Evolutionary conservation across 179 eudicot genomes (phyloP).

Genomic region (Vitellaria paradoxa): DNA sequence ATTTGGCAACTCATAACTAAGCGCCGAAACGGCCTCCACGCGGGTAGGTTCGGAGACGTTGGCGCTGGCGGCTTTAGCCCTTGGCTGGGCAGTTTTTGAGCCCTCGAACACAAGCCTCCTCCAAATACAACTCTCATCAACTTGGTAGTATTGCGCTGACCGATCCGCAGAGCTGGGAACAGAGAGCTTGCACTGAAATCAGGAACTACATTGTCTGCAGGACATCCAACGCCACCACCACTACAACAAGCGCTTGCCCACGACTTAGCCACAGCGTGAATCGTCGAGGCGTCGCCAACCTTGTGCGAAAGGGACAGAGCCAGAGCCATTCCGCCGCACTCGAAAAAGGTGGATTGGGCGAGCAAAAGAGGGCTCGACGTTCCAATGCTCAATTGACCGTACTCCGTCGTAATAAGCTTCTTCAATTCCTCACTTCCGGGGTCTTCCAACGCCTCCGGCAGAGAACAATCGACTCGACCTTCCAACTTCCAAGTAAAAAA

Average conservation of each 20-base stretch:
- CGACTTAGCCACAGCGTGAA: slow-evolving; percentile 14
- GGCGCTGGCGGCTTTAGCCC: not conserved
- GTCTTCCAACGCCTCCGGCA: slow-evolving; percentile 18
- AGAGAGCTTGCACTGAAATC: slow-evolving; percentile 23
- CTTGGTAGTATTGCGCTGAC: too few species aligned
- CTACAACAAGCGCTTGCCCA: slow-evolving; percentile 20
- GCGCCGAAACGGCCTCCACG: slow-evolving; percentile 27
- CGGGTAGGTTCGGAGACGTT: slow-evolving; percentile 19
- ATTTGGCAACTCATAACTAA: not conserved
- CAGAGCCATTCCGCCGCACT: slow-evolving; percentile 38
- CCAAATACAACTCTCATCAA: slow-evolving; percentile 19
- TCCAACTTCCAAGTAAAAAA: slow-evolving; percentile 18
- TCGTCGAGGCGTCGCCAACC: slow-evolving; percentile 29
- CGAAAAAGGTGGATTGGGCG: slow-evolving; percentile 27
- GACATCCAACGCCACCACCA: not conserved
- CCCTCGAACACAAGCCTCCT: slow-evolving; percentile 33
- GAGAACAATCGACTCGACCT: slow-evolving; percentile 4
- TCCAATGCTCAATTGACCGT: not conserved
- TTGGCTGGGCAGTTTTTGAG: slow-evolving; percentile 16
- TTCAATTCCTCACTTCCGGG: not conserved
- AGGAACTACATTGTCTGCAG: slow-evolving; percentile 11
- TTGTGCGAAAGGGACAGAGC: slow-evolving; percentile 31
- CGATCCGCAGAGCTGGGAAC: slow-evolving; percentile 15
- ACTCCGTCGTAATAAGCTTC: not conserved
- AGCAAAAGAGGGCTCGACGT: slow-evolving; percentile 11